Conservation (phyloP, 2,329 filamentous ascomycete genomes). For the Alternaria alternata region DNA sequence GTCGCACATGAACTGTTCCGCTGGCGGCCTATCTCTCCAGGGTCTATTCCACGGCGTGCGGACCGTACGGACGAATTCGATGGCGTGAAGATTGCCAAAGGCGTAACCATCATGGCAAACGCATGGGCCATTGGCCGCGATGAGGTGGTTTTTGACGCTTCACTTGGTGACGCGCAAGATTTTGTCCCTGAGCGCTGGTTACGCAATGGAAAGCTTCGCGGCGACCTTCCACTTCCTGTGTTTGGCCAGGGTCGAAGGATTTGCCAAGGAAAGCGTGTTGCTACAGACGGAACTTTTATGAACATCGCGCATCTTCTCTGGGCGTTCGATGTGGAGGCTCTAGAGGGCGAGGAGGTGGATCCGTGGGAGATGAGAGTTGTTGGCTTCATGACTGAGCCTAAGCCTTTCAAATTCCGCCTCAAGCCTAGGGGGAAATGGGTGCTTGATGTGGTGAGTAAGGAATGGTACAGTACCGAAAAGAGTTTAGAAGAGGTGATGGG, state of each 20-base stretch:
- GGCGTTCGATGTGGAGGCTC: slow-evolving; percentile 14
- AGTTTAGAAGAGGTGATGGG: slow-evolving; percentile 10
- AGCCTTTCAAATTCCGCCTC: slow-evolving; percentile 15
- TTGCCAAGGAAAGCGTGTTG: slow-evolving; percentile 20
- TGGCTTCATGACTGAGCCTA: slow-evolving; percentile 21
- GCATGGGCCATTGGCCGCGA: slow-evolving; percentile 20
- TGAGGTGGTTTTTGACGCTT: slow-evolving; percentile 16
- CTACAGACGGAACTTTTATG: slow-evolving; percentile 17
- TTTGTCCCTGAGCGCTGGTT: slow-evolving; percentile 21
- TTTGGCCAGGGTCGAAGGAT: slow-evolving; percentile 20
- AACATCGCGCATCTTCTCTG: slow-evolving; percentile 16
- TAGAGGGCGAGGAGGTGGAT: slow-evolving; percentile 12
- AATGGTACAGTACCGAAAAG: slow-evolving; percentile 11
- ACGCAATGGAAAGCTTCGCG: slow-evolving; percentile 12
- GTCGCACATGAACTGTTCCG: slow-evolving; percentile 15
- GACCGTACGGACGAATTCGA: slow-evolving; percentile 13
- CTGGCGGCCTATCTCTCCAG: slow-evolving; percentile 19
- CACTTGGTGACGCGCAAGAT: slow-evolving; percentile 1
- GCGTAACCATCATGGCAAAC: slow-evolving; percentile 19
- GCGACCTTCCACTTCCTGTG: slow-evolving; percentile 17
- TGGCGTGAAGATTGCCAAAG: slow-evolving; percentile 13
- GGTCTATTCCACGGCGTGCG: slow-evolving; percentile 16
- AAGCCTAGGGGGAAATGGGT: slow-evolving; percentile 17
- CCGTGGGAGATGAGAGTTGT: slow-evolving; percentile 16
- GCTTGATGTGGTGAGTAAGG: slow-evolving; percentile 10